Evolutionary conservation across 805 yeast genomes (phyloP).

Genomic region (Priceomyces carsonii): DNA sequence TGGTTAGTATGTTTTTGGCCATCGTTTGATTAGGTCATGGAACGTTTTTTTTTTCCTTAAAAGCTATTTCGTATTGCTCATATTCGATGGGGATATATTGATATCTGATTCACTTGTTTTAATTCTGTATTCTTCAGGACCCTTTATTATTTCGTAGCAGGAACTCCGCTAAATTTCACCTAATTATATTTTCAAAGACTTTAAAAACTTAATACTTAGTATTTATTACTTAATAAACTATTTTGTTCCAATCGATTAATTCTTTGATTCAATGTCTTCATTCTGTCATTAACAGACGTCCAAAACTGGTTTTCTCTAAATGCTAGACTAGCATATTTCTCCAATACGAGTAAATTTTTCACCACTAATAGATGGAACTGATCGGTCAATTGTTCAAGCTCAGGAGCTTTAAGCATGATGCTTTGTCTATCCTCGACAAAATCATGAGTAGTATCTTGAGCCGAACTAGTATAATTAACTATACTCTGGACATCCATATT

Average conservation of each 20-base stretch:
- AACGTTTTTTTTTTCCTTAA: too few relatives aligned
- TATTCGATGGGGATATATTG: too few relatives aligned
- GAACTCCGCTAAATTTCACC: too few relatives aligned
- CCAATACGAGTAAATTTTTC: constrained; percentile 31
- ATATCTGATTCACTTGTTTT: too few relatives aligned
- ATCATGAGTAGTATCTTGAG: constrained; percentile 18
- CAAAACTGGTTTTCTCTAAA: constrained; percentile 27
- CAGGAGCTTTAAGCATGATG: constrained; percentile 8
- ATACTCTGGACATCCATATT: constrained; percentile 20
- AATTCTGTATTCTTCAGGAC: too few relatives aligned
- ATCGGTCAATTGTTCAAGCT: constrained; percentile 15
- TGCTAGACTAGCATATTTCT: constrained; percentile 23
- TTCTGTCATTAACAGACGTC: constrained; percentile 20
- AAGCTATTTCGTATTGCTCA: too few relatives aligned
- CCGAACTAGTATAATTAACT: constrained; percentile 16
- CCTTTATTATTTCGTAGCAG: too few relatives aligned
- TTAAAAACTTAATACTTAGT: too few relatives aligned
- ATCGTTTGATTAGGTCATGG: too few relatives aligned
- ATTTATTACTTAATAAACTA: background rate
- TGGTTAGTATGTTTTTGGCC: too few relatives aligned
- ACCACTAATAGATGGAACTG: constrained; percentile 22
- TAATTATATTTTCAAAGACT: too few relatives aligned
- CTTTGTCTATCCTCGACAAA: constrained; percentile 11
- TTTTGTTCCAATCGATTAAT: constrained; percentile 8
- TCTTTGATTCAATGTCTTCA: constrained; percentile 10